Percentiles rank a stretch among this genome's conserved stretches.
Conservation (phyloP, 345 rosid species). For the Hibiscus mutabilis region DNA sequence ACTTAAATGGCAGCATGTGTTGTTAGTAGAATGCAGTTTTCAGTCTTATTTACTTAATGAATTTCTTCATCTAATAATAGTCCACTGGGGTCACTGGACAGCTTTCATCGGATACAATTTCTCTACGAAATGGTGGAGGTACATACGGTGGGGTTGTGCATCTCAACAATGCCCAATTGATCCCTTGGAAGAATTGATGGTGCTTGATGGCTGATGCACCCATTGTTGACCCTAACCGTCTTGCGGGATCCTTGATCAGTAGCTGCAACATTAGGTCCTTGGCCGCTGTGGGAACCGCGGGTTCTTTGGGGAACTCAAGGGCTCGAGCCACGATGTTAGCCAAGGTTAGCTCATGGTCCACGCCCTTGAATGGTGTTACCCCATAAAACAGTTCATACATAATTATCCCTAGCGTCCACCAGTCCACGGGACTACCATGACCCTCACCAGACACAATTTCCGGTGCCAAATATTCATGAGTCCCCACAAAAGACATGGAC, state of each 20-base stretch:
- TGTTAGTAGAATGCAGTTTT: too few relatives aligned
- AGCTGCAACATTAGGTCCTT: conserved; percentile 69
- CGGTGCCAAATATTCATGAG: conserved; percentile 88
- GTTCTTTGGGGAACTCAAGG: conserved; percentile 80
- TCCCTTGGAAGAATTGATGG: conserved; percentile 79
- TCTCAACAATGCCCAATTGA: conserved; percentile 88
- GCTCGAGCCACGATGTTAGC: conserved; percentile 95
- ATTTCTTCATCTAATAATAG: conserved; percentile 42
- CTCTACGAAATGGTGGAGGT: conserved; percentile 64
- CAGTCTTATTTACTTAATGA: too few relatives aligned
- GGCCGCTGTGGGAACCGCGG: conserved; percentile 45
- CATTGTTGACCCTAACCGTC: conserved; percentile 68
- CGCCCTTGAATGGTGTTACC: conserved; percentile 69
- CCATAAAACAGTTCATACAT: conserved; percentile 76
- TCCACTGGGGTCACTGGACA: conserved; percentile 67
- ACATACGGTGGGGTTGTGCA: conserved; percentile 69
- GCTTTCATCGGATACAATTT: conserved; percentile 54
- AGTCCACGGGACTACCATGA: conserved; percentile 79
- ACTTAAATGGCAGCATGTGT: too few relatives aligned
- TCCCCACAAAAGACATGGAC: conserved; percentile 93
- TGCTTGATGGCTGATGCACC: conserved; percentile 84
- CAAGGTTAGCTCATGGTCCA: conserved; percentile 83
- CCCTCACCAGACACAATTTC: conserved; percentile 93
- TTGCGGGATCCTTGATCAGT: conserved; percentile 61
- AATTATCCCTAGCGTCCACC: conserved; percentile 95